Percentiles rank a stretch among this genome's conserved stretches.
phyloP scores from a whole-genome alignment of 805 yeast species.

The Candida jianshihensis region DNA sequence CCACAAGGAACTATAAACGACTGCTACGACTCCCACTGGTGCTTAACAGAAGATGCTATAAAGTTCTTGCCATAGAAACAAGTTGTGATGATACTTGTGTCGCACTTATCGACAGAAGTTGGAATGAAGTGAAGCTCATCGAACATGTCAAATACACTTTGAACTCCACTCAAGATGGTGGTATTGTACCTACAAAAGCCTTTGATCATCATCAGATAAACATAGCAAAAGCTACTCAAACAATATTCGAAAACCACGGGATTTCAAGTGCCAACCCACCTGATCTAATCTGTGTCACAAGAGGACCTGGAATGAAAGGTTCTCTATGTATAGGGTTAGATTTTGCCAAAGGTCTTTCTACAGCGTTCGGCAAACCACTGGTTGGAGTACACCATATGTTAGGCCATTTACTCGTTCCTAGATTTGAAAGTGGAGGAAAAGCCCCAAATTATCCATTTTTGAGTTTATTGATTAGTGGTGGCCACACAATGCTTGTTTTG shows the following conservation, averaged over 20 bases:
- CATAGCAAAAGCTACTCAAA: constrained; percentile 44
- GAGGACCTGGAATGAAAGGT: constrained; percentile 97
- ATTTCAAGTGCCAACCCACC: constrained; percentile 29
- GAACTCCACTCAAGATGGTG: constrained; percentile 63
- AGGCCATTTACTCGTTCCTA: constrained; percentile 74
- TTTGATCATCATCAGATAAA: constrained; percentile 65
- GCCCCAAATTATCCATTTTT: constrained; percentile 58
- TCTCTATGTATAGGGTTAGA: constrained; percentile 78
- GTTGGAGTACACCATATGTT: constrained; percentile 96
- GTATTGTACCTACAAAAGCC: constrained; percentile 84
- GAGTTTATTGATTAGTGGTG: constrained; percentile 82
- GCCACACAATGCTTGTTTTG: constrained; percentile 84
- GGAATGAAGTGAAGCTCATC: constrained; percentile 30
- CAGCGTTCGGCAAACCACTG: constrained; percentile 72
- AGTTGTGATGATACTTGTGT: constrained; percentile 96
- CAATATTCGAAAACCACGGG: constrained; percentile 29
- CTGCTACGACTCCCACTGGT: neutral
- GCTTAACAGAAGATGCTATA: constrained; percentile 40
- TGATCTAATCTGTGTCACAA: constrained; percentile 79
- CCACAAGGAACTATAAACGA: neutral
- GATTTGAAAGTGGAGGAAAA: constrained; percentile 38
- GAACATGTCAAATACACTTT: constrained; percentile 61
- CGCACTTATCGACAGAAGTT: constrained; percentile 55
- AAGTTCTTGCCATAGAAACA: constrained; percentile 80
- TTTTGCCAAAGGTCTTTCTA: constrained; percentile 74